Conservation (phyloP, 306 rosid genomes). For the Lupinus albus region DNA sequence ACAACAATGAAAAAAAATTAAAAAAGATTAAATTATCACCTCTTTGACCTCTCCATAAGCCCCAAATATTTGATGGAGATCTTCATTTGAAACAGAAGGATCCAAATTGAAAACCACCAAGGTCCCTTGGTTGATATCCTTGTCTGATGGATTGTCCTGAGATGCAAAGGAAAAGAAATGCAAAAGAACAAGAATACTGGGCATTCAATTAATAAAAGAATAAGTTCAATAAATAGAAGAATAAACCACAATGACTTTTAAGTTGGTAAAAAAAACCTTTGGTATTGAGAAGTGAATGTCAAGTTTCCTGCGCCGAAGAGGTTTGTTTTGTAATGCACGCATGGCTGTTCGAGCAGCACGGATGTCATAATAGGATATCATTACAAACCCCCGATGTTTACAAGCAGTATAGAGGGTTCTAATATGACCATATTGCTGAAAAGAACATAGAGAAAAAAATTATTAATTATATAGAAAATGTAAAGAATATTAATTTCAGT, state of each 20-base stretch:
- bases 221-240: not conserved
- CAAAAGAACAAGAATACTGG: slow-evolving; percentile 13
- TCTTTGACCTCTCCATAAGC: slow-evolving; percentile 98
- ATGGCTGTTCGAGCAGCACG: slow-evolving; percentile 98
- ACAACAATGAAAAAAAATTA: not conserved
- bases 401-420: slow-evolving; percentile 96
- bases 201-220: not conserved
- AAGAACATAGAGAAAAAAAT: slow-evolving; percentile 22
- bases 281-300: slow-evolving; percentile 99
- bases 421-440: slow-evolving; percentile 93
- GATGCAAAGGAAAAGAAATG: slow-evolving; percentile 31
- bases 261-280: slow-evolving; percentile 59
- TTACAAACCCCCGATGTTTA: slow-evolving; percentile 97
- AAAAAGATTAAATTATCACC: slow-evolving; percentile 53
- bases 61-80: slow-evolving; percentile 96
- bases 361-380: slow-evolving; percentile 97
- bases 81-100: slow-evolving; percentile 93
- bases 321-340: slow-evolving; percentile 91
- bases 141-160: slow-evolving; percentile 97
- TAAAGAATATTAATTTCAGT: not conserved
- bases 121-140: slow-evolving; percentile 98
- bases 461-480: slow-evolving; percentile 19
- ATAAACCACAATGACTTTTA: slow-evolving; percentile 26
- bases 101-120: slow-evolving; percentile 95
- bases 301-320: slow-evolving; percentile 92